Conservation (phyloP, 2,329 filamentous ascomycete genomes). For the Pseudogymnoascus sp. region DNA sequence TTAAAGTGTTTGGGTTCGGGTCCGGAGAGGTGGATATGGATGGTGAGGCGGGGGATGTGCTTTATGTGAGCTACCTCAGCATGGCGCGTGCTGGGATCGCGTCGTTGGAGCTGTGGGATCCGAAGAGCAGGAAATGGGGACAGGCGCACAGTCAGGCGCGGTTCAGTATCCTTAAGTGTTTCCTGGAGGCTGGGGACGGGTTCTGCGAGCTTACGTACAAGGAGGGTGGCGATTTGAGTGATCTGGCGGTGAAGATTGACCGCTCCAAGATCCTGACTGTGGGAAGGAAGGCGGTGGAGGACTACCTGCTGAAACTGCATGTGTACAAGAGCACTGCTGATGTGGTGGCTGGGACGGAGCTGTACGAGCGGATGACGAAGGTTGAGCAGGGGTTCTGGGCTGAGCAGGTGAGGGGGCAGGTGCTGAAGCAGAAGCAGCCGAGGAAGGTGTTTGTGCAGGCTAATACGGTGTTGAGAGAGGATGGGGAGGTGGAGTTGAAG, state of each 20-base stretch:
- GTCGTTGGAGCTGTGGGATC: conserved; percentile 91
- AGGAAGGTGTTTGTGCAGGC: conserved; percentile 90
- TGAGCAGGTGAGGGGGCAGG: conserved; percentile 66
- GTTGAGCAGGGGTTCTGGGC: conserved; percentile 81
- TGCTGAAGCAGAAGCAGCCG: conserved; percentile 72
- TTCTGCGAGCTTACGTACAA: conserved; percentile 77
- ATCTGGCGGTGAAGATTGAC: conserved; percentile 76
- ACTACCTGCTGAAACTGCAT: conserved; percentile 85
- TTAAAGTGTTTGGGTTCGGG: conserved; percentile 88
- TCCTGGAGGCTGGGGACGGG: conserved; percentile 76
- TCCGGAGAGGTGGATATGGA: conserved; percentile 67
- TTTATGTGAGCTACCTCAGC: conserved; percentile 80
- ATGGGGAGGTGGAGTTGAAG: conserved; percentile 66
- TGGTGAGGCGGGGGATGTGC: conserved; percentile 72
- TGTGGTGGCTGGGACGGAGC: conserved; percentile 63
- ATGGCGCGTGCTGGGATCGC: conserved; percentile 92
- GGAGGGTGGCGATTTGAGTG: conserved; percentile 61
- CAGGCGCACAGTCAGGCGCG: conserved; percentile 88
- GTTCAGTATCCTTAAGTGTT: conserved; percentile 78
- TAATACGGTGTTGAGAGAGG: conserved; percentile 68
- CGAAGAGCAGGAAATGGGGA: conserved; percentile 83
- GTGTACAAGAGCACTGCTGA: conserved; percentile 90
- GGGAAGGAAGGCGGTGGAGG: conserved; percentile 73
- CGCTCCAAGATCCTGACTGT: conserved; percentile 77
- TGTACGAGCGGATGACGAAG: conserved; percentile 77